These are phyloP conservation scores for Gamarada debralockiae DNA, from an alignment of 495 filamentous ascomycete genomes.

Conservation along the genomic window DNA sequence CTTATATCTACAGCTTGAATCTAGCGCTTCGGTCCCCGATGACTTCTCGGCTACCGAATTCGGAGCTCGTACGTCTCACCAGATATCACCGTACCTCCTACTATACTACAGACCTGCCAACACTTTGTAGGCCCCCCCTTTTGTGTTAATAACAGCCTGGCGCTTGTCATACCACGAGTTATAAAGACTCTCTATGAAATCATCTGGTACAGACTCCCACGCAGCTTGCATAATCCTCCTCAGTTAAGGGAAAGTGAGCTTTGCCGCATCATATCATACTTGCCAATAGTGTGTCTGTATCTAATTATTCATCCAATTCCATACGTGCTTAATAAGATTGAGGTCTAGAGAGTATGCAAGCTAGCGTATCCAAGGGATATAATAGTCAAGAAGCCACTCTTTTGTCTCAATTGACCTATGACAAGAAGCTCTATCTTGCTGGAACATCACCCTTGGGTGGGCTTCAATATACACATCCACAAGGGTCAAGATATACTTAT, in stretches of 20 bases:
- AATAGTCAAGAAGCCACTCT: neutral
- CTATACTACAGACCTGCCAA: too few species aligned
- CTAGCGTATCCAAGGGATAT: conserved; percentile 19
- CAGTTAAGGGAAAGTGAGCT: neutral
- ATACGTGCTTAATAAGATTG: conserved; percentile 27
- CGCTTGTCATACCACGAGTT: too few species aligned
- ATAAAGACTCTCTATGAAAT: conserved; percentile 7
- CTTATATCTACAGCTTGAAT: too few species aligned
- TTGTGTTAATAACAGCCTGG: conserved; percentile 11
- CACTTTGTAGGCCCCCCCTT: conserved; percentile 6
- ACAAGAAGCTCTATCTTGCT: conserved; percentile 20
- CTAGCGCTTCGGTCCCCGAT: too few species aligned
- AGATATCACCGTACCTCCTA: too few species aligned
- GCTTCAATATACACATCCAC: neutral
- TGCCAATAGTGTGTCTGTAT: conserved; percentile 14
- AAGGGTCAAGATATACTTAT: neutral
- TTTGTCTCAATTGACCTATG: conserved; percentile 9
- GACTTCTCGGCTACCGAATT: too few species aligned
- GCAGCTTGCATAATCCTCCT: conserved; percentile 4
- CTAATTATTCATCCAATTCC: too few species aligned
- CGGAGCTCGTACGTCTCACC: too few species aligned
- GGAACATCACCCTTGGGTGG: neutral
- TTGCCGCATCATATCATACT: neutral
- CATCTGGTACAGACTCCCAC: conserved; percentile 5
- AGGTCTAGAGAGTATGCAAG: conserved; percentile 25